phyloP scores from a whole-genome alignment of 176 grass and related monocot genomes.

The Juncus inflexus region DNA sequence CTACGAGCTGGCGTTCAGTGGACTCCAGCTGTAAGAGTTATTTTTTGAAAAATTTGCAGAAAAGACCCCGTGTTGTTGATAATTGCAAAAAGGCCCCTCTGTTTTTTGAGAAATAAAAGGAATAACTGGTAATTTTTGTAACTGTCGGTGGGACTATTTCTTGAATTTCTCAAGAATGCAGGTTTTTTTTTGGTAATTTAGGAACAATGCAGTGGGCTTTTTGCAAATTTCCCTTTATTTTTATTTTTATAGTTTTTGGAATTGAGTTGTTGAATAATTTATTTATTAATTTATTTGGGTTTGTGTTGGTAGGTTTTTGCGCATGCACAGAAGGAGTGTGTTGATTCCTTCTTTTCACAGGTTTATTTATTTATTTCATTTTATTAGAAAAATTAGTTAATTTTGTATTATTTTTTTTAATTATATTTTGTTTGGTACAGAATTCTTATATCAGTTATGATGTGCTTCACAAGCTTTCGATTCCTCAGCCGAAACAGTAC shows the following conservation, averaged over 20 bases:
- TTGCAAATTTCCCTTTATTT: neutral
- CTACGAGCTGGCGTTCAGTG: constrained; percentile 88
- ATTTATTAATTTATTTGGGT: constrained; percentile 10
- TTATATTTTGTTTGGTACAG: constrained; percentile 42
- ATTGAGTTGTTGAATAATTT: constrained; percentile 26
- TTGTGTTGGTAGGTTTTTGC: constrained; percentile 69
- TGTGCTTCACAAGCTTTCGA: constrained; percentile 81
- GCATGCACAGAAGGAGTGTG: constrained; percentile 94
- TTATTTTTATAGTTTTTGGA: constrained; percentile 24
- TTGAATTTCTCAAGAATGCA: too few relatives aligned
- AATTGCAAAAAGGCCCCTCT: neutral
- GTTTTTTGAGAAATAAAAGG: too few relatives aligned
- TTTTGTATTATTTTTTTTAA: constrained; percentile 8
- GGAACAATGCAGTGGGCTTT: too few relatives aligned
- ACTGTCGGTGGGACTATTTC: too few relatives aligned
- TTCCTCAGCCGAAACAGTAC: constrained; percentile 95
- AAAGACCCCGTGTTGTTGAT: too few relatives aligned
- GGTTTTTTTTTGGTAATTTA: too few relatives aligned
- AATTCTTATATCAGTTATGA: constrained; percentile 97
- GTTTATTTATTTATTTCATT: constrained; percentile 33
- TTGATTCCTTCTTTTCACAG: constrained; percentile 98
- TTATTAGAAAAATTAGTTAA: constrained; percentile 14
- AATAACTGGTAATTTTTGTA: too few relatives aligned
- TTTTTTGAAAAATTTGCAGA: too few relatives aligned
- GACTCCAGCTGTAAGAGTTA: constrained; percentile 99